phyloP scores from a whole-genome alignment of 495 filamentous ascomycete species.

The Tuber umbilicatum region DNA sequence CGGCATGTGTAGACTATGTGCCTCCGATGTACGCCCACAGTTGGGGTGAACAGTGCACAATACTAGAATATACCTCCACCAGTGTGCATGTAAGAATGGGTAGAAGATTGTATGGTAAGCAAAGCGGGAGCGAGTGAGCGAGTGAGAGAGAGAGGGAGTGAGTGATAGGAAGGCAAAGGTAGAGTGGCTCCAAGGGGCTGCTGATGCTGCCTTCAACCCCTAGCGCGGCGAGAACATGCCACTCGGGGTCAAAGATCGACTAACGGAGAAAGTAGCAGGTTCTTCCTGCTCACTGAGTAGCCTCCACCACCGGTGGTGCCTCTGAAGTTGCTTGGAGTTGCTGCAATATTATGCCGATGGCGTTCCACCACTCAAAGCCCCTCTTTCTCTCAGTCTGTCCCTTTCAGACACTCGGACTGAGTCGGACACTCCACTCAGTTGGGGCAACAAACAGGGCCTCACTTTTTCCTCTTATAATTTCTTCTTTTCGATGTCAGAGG shows the following conservation, averaged over 20 bases:
- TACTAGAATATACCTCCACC: background rate
- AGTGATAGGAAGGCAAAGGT: background rate
- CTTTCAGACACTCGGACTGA: background rate
- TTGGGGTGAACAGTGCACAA: background rate
- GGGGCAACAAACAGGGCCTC: background rate
- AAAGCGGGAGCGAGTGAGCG: background rate
- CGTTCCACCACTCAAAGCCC: background rate
- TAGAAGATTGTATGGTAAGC: background rate
- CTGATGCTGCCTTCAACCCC: background rate
- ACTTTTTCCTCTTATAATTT: background rate
- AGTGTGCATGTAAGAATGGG: background rate
- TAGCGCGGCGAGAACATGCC: constrained; percentile 1
- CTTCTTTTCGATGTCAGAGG: background rate
- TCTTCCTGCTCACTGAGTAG: background rate
- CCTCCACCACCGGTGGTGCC: constrained; percentile 1
- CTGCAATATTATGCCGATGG: background rate
- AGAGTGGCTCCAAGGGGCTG: background rate
- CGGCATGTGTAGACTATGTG: background rate
- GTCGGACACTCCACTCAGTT: background rate
- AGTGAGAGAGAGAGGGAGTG: background rate
- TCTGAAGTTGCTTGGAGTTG: background rate
- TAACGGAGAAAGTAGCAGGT: background rate
- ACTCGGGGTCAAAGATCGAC: background rate
- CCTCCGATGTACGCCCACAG: background rate
- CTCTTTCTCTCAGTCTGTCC: background rate